Percentiles rank a stretch among this genome's conserved stretches.
Conservation (phyloP, 257 asterid species). For the Misopates orontium region DNA sequence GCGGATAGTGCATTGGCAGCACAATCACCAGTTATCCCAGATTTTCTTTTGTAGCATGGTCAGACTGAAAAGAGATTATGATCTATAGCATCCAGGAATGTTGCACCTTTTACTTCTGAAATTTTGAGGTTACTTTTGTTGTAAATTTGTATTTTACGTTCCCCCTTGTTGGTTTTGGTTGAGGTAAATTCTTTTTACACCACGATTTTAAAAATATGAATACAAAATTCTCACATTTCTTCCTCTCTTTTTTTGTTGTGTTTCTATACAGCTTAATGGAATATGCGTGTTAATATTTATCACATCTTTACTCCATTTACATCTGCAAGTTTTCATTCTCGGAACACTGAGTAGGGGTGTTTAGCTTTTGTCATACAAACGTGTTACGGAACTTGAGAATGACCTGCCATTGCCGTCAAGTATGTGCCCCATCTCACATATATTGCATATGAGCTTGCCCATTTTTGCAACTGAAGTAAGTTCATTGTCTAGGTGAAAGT, state of each 20-base stretch:
- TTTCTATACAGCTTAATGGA: constrained; percentile 18
- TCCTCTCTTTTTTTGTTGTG: no score
- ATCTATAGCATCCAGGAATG: constrained; percentile 5
- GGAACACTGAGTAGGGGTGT: no score
- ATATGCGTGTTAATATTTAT: neutral
- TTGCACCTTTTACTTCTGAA: constrained; percentile 11
- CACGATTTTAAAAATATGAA: neutral
- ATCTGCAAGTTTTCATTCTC: no score
- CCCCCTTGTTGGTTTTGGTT: constrained; percentile 29
- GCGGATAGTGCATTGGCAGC: constrained; percentile 54
- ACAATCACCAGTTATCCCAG: constrained; percentile 73
- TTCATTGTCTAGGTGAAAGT: no score
- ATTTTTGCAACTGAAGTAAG: no score
- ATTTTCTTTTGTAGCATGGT: constrained; percentile 74
- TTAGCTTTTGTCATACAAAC: no score
- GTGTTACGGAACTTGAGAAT: no score
- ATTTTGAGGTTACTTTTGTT: constrained; percentile 33
- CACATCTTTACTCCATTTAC: no score
- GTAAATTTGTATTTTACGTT: constrained; percentile 16
- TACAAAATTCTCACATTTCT: neutral
- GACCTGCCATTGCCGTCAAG: no score
- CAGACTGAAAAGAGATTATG: constrained; percentile 3
- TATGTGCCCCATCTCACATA: no score
- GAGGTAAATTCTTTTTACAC: constrained; percentile 27
- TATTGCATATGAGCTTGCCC: no score